Evolutionary conservation across 139 green algal species (phyloP), one percentile per base, ranked within the genome.

Genomic region (Pleodorina starrii): DNA sequence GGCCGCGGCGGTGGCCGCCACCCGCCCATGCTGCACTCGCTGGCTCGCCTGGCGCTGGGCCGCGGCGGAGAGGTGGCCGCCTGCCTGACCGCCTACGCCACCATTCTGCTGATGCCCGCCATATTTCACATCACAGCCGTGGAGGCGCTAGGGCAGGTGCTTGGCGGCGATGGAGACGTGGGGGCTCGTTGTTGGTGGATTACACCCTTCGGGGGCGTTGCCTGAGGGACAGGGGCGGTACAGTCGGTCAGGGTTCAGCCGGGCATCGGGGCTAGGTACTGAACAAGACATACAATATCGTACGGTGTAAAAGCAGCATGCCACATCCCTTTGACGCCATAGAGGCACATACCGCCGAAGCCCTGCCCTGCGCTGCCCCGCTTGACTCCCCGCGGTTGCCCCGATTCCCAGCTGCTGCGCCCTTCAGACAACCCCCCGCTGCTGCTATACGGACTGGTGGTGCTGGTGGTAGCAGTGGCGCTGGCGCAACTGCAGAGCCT

Each of bases 41-140:
- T 87, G 11, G 60, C 59, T 14, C 60, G 80, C 60, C 3, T 27
- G n/a, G 60, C 60, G 14, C 80, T 87, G 80, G 80, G 80, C 3
- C 80, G 80, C 10, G 17, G 9, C 1, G 80, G 60, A 5, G 60
- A 69, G 66, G 83, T 88, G 59, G 66, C 46, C 0, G 81, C 60
- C 5, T 63, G 12, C 27, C 43, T 63, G 6, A 88, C 83, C 5
- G 83, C 60, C 66, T 88, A 88, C 83, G 46, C 60, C 35, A 88
- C 68, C 83, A 88, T 88, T 32, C 44, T 88, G 38, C 68, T 81
- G 7, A 80, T 88, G 83, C 83, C 83, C 1, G 83, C 83, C 21
- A 46, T 88, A 5, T 88, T 88, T 32, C 83, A 88, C 48, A 81
- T 88, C 83, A 88, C 83, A 0, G 83, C 83, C 19, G 83, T 88